Evolutionary conservation across 2,329 filamentous ascomycete genomes (phyloP).

Genomic region (Fusarium tricinctum): DNA sequence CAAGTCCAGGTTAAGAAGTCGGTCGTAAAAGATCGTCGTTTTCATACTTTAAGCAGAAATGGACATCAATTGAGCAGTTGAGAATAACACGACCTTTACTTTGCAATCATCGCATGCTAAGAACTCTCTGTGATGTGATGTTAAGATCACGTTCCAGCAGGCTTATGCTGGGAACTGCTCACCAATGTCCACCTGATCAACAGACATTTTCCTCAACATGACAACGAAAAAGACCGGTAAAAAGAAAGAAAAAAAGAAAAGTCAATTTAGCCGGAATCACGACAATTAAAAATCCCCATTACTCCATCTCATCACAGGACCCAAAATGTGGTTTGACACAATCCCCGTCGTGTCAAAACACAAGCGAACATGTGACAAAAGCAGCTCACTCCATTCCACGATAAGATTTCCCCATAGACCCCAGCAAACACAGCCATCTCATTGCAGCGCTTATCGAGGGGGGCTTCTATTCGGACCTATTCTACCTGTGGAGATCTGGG

Average conservation of each 20-base stretch:
- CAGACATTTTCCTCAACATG: neutral
- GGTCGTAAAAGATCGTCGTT: no score
- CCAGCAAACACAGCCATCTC: conserved; percentile 7
- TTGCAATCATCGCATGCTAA: neutral
- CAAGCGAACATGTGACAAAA: conserved; percentile 18
- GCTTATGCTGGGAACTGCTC: neutral
- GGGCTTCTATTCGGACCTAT: conserved; percentile 29
- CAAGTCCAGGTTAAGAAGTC: neutral
- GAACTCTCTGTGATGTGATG: neutral
- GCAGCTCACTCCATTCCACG: neutral
- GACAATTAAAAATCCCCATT: neutral
- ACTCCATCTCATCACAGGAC: conserved; percentile 2
- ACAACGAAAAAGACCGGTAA: no score
- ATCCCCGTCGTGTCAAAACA: conserved; percentile 3
- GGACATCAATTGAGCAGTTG: neutral
- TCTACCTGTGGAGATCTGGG: conserved; percentile 38
- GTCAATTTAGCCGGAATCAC: conserved; percentile 14
- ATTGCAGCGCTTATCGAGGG: conserved; percentile 33
- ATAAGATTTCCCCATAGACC: conserved; percentile 19
- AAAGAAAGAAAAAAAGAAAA: neutral
- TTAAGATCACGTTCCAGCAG: no score
- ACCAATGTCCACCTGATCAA: neutral
- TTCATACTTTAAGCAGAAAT: neutral
- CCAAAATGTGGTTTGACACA: conserved; percentile 3
- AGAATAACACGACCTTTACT: neutral